Base-by-base conservation (phyloP, 106 monocot genomes). In the Acanthochlamys bracteata region DNA sequence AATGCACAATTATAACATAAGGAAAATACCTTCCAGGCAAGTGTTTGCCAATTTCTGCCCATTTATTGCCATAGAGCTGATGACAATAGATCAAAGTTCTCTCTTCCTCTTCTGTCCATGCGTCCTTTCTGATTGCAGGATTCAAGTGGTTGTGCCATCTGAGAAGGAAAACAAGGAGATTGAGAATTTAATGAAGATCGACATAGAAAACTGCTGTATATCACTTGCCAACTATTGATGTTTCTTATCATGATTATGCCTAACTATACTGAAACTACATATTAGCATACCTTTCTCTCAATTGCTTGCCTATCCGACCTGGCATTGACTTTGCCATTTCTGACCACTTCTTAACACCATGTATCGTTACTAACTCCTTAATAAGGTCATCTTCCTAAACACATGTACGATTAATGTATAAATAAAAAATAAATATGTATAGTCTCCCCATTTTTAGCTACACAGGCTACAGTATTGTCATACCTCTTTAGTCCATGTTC, bases 221-320 rank as follows among this genome's bases (percentile, higher is more conserved):
- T 3, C 33, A 33, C 1, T 33, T 33, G 33, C 33, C 33, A 33
- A 33, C 33, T 33, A 33, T 33, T 33, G 33, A 33, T 33, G 6
- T n/a, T n/a, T n/a, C 33, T 33, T 6, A 33, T 33, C 6, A 33
- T 33, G 6, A 33, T 33, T 33, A 33, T 33, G 6, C 33, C 33
- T 33, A 33, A 33, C 1, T 33, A 3, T 33, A 33, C 33, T 33
- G 33, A 6, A 33, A 33, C 33, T 33, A 33, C 4, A 33, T 33
- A 33, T 33, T 3, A 33, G 6, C 33, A 33, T 49, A 84, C 83
- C 83, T 84, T 53, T 84, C 83, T 41, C 83, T 72, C 49, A 79
- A 84, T 70, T 84, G 83, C 57, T 84, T 84, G 10, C 83, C 79
- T 22, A 79, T 79, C 26, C 79, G 75, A 11, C 83, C 83, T 57